Conservation (phyloP, 768 basidiomycete species). For the Rhizopogon sp. region DNA sequence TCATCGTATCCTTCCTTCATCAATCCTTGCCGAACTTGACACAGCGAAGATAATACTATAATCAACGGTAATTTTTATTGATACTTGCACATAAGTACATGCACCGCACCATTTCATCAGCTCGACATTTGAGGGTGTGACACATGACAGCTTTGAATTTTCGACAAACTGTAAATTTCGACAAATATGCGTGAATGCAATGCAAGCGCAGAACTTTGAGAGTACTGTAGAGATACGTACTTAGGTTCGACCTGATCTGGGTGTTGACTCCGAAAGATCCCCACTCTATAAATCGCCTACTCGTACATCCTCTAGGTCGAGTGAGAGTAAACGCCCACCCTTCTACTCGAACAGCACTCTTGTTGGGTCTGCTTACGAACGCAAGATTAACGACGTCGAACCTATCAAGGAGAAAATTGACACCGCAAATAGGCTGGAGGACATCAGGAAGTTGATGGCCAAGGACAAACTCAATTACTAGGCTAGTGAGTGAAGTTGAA, state of each 20-base stretch:
- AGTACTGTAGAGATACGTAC: no score
- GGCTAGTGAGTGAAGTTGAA: slow-evolving; percentile 56
- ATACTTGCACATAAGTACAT: no score
- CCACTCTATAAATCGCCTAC: slow-evolving; percentile 25
- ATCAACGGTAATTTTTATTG: no score
- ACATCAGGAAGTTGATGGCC: slow-evolving; percentile 59
- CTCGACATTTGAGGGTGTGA: no score
- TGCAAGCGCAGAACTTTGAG: no score
- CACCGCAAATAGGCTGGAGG: slow-evolving; percentile 54
- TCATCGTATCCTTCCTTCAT: slow-evolving; percentile 9
- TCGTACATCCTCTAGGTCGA: slow-evolving; percentile 36
- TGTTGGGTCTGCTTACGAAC: slow-evolving; percentile 69
- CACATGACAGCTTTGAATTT: no score
- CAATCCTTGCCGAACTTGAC: no score
- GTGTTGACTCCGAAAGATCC: slow-evolving; percentile 33
- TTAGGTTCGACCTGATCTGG: no score
- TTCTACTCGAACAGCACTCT: slow-evolving; percentile 58
- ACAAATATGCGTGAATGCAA: no score
- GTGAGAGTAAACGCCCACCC: slow-evolving; percentile 35
- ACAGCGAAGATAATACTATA: no score
- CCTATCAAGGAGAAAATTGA: slow-evolving; percentile 49
- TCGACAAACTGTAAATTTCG: no score
- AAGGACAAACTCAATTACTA: slow-evolving; percentile 72
- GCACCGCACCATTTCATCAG: no score
- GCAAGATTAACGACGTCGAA: slow-evolving; percentile 64